Percentiles rank a stretch among this genome's conserved stretches.
phyloP scores from a whole-genome alignment of 345 rosid species.

The Euphorbia lathyris region DNA sequence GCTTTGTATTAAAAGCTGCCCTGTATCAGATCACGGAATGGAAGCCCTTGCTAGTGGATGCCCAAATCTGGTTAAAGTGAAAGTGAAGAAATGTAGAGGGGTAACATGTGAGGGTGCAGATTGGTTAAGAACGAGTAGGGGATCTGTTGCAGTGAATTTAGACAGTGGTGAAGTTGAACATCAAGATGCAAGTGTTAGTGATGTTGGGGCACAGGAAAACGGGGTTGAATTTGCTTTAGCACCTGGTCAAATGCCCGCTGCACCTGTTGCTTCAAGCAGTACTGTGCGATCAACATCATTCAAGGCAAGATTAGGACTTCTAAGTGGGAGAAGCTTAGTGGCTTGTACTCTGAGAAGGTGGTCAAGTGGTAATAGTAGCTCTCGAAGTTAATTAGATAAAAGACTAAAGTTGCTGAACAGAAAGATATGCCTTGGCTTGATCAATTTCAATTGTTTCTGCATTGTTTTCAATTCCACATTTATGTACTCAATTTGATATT shows the following conservation, averaged over 20 bases:
- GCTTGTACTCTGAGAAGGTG: conserved; percentile 79
- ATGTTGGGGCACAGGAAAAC: conserved; percentile 49
- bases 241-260: conserved; percentile 31
- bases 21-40: conserved; percentile 57
- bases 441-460: conserved; percentile 24
- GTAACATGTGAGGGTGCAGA: conserved; percentile 57
- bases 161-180: conserved; percentile 52
- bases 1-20: conserved; percentile 71
- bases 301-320: conserved; percentile 60
- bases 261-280: conserved; percentile 42
- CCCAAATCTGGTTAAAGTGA: conserved; percentile 74
- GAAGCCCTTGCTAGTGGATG: conserved; percentile 68
- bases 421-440: conserved; percentile 12
- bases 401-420: conserved; percentile 4
- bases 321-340: conserved; percentile 62
- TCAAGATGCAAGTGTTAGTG: conserved; percentile 47
- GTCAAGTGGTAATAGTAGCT: conserved; percentile 44
- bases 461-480: conserved; percentile 19
- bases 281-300: conserved; percentile 51
- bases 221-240: conserved; percentile 43
- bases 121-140: conserved; percentile 46
- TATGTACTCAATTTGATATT: conserved; percentile 26
- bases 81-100: conserved; percentile 76
- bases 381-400: conserved; percentile 30
- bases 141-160: conserved; percentile 50